phyloP scores from a whole-genome alignment of 176 grass and related monocot genomes.

The Zizania latifolia region DNA sequence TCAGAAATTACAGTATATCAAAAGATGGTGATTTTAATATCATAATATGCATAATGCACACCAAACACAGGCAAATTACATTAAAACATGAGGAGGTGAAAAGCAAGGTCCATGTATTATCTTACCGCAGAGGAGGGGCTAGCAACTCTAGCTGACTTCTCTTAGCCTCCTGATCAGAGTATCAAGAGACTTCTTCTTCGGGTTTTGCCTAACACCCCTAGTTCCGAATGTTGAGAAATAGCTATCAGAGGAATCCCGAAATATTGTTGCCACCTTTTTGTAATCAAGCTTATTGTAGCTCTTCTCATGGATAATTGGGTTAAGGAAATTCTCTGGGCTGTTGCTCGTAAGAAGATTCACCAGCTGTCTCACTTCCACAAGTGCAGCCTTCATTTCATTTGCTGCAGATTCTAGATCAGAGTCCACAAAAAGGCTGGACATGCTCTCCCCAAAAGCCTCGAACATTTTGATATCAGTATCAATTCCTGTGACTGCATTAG shows the following conservation, averaged over 20 bases:
- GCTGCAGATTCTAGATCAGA: constrained; percentile 47
- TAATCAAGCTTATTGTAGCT: constrained; percentile 92
- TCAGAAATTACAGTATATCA: constrained; percentile 36
- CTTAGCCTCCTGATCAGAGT: constrained; percentile 84
- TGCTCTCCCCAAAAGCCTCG: constrained; percentile 66
- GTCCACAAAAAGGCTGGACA: constrained; percentile 53
- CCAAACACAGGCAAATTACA: constrained; percentile 42
- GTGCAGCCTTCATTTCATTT: constrained; percentile 67
- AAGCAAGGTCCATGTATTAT: constrained; percentile 29
- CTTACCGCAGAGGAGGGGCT: constrained; percentile 30
- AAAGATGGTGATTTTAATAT: constrained; percentile 27
- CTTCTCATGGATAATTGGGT: constrained; percentile 85
- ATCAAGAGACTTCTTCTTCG: constrained; percentile 89
- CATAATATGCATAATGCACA: constrained; percentile 36
- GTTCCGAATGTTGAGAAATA: constrained; percentile 82
- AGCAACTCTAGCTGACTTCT: constrained; percentile 62
- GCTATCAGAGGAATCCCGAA: constrained; percentile 89
- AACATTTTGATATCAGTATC: constrained; percentile 88
- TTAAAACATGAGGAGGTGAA: constrained; percentile 24
- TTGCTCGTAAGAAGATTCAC: constrained; percentile 93
- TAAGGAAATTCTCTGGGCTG: constrained; percentile 90
- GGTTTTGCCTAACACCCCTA: constrained; percentile 66
- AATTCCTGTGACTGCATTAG: constrained; percentile 69
- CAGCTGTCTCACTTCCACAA: constrained; percentile 74
- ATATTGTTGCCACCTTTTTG: constrained; percentile 77